Conservation (phyloP, 2,329 filamentous ascomycete genomes). For the Colletotrichum filicis region DNA sequence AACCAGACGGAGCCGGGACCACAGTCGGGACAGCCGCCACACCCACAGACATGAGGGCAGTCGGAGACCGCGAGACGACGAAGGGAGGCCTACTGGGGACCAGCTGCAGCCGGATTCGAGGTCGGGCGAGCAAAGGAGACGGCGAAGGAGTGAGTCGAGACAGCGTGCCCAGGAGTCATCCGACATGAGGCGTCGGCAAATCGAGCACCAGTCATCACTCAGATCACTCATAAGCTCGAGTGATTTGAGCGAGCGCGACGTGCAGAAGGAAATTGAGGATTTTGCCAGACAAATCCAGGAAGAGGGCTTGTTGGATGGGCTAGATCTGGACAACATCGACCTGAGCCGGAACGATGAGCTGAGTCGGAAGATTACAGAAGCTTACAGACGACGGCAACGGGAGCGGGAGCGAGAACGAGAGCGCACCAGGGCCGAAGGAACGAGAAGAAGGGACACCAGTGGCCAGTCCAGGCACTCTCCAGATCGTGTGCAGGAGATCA, state of each 20-base stretch:
- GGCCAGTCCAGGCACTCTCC: slow-evolving; percentile 49
- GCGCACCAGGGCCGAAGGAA: slow-evolving; percentile 31
- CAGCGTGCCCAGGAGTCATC: slow-evolving; percentile 51
- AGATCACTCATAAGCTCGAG: slow-evolving; percentile 85
- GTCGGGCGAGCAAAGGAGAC: slow-evolving; percentile 47
- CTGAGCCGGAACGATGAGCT: slow-evolving; percentile 88
- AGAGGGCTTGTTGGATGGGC: slow-evolving; percentile 86
- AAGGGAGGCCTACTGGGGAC: slow-evolving; percentile 46
- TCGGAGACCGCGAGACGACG: slow-evolving; percentile 43
- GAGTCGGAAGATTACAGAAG: slow-evolving; percentile 89
- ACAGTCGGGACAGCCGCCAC: slow-evolving; percentile 37
- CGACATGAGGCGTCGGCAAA: slow-evolving; percentile 61
- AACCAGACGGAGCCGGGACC: slow-evolving; percentile 33
- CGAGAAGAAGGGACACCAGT: slow-evolving; percentile 54
- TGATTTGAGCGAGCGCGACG: slow-evolving; percentile 79
- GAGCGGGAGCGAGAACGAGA: slow-evolving; percentile 73
- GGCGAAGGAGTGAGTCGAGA: slow-evolving; percentile 57
- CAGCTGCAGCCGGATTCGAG: slow-evolving; percentile 51
- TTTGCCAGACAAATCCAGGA: slow-evolving; percentile 90
- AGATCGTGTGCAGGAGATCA: slow-evolving; percentile 30
- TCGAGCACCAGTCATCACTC: slow-evolving; percentile 92
- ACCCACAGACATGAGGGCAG: slow-evolving; percentile 43
- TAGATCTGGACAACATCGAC: slow-evolving; percentile 90
- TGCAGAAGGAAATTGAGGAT: slow-evolving; percentile 89
- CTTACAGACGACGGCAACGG: slow-evolving; percentile 81